These are phyloP conservation scores for Microdochium trichocladiopsis DNA, from an alignment of 2,329 filamentous ascomycete genomes.

Conservation along the genomic window DNA sequence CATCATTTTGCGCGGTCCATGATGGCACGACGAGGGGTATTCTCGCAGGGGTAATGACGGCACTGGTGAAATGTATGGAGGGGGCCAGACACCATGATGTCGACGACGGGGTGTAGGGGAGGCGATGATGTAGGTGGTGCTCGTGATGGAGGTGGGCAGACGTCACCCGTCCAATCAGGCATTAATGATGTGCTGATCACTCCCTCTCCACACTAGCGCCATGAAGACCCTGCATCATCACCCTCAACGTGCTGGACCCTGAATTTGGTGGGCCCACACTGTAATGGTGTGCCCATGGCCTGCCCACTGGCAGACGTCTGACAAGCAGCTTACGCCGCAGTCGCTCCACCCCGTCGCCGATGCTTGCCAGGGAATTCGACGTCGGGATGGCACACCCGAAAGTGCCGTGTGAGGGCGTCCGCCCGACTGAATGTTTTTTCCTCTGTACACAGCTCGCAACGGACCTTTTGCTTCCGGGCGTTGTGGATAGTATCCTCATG, in stretches of 20 bases:
- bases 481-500: constrained; percentile 99
- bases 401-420: constrained; percentile 89
- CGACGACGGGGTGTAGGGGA: neutral
- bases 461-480: constrained; percentile 85
- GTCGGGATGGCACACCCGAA: constrained; percentile 89
- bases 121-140: neutral
- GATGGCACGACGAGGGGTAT: neutral
- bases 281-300: too few species aligned
- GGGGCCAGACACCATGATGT: neutral
- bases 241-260: constrained; percentile 10
- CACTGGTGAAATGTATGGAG: neutral
- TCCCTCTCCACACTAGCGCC: neutral
- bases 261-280: constrained; percentile 6
- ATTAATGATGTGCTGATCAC: neutral
- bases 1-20: neutral
- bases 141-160: neutral
- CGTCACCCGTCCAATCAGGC: neutral
- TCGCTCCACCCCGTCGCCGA: constrained; percentile 22
- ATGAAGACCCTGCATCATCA: neutral
- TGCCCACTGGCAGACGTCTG: neutral
- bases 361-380: constrained; percentile 70
- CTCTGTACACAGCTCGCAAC: constrained; percentile 86
- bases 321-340: neutral
- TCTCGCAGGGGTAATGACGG: neutral
- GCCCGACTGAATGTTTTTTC: constrained; percentile 96